Conservation (phyloP, 805 yeast species). For the Ogataea henricii region DNA sequence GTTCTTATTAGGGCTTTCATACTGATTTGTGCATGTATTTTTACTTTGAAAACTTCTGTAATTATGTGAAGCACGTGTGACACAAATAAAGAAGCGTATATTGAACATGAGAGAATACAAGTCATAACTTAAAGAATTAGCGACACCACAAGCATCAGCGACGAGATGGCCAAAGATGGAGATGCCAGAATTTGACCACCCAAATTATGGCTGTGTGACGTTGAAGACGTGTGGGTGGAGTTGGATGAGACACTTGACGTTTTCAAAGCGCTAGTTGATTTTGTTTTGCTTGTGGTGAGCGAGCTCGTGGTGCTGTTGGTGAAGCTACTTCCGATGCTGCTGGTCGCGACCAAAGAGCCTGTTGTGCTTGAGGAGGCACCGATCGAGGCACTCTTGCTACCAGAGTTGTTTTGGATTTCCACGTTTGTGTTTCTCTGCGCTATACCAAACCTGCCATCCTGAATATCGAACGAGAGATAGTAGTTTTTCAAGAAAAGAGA, state of each 20-base stretch:
- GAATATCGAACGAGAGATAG: conserved; percentile 60
- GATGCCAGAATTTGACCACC: neutral
- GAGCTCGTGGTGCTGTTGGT: no score
- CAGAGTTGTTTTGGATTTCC: neutral
- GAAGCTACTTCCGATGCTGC: neutral
- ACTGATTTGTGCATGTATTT: neutral
- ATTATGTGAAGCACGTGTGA: neutral
- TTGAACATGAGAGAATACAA: neutral
- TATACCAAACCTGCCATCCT: conserved; percentile 51
- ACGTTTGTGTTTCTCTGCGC: conserved; percentile 44
- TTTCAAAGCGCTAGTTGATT: no score
- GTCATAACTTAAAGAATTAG: neutral
- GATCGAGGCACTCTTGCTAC: neutral
- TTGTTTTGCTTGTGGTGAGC: no score
- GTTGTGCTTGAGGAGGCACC: conserved; percentile 5
- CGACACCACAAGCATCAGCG: neutral
- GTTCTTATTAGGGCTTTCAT: conserved; percentile 2
- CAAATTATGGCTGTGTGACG: neutral
- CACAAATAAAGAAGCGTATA: neutral
- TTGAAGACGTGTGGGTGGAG: conserved; percentile 1
- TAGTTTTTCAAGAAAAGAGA: conserved; percentile 58
- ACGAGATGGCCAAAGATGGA: neutral
- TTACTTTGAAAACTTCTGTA: neutral
- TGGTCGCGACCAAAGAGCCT: neutral
- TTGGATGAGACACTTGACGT: neutral